Base-by-base conservation (phyloP, 2,329 filamentous ascomycete genomes). In the Colletotrichum sp. region DNA sequence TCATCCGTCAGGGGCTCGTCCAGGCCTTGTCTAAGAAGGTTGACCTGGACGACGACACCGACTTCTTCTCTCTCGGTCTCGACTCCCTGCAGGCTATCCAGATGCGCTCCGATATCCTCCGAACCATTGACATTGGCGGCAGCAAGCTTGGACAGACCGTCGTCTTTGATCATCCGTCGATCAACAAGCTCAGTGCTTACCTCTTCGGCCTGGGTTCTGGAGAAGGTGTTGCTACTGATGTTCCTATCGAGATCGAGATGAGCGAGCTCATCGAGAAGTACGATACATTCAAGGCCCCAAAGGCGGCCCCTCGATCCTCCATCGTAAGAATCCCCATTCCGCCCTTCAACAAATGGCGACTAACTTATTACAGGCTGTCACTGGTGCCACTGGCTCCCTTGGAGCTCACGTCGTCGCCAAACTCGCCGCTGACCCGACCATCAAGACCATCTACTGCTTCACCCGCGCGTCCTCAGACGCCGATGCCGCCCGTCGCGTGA, bases 351-450 rank as follows among this genome's bases (percentile, higher is more conserved):
- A 3, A 8, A 25, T 13, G 2, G 6, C 8, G 6, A 60, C 70
- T 73, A 16, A 75, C 16, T 8, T 22, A 8, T 18, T 5, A 16
- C 36, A 85, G 81, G 82, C 92, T 2, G 81, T 94, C 5, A 94
- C 93, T 0, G 93, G 93, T 3, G 89, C 89, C 1, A 94, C 93
- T 0, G 93, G 93, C 1, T 92, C 92, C 3, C 85, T 94, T 0
- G 93, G 93, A 2, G 87, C 90, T 0, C 91, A 93, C 77, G 84
- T 93, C 2, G 85, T 91, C 3, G 88, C 89, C 5, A 88, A 91
- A n/a, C 87, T 94, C 16, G 88, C 90, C 3, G 85, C 87, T 3
- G 86, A 90, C n/a, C 87, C 90, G 13, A 89, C 90, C 25, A 85
- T 94, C 36, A 82, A 84, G 36, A 83, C 83, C 8, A 83, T 92